Percentiles rank a stretch among this genome's conserved stretches.
Evolutionary conservation across 2,329 filamentous ascomycete species (phyloP).

Genomic region (Coniochaeta prunicola): DNA sequence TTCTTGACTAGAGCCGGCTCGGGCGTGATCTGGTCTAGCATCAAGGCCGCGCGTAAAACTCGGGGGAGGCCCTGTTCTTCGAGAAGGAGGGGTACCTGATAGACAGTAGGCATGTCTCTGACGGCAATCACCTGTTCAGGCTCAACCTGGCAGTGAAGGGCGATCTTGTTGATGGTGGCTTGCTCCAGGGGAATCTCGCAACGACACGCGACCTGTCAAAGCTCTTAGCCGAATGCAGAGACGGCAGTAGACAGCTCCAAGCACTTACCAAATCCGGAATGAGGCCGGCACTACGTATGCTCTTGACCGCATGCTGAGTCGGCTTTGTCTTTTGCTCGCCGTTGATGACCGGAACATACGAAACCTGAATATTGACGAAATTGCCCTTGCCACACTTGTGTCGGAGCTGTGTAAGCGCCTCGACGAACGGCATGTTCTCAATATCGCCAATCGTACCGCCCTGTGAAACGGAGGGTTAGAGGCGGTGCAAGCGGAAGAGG

Average conservation of each 20-base stretch:
- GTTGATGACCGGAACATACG: conserved; percentile 66
- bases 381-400: conserved; percentile 67
- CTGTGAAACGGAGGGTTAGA: background rate
- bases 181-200: conserved; percentile 72
- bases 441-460: conserved; percentile 56
- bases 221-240: conserved; percentile 8
- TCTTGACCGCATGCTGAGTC: conserved; percentile 83
- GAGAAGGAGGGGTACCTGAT: conserved; percentile 91
- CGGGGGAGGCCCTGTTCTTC: conserved; percentile 70
- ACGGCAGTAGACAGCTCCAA: background rate
- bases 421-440: conserved; percentile 80
- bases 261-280: conserved; percentile 57
- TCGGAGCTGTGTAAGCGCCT: conserved; percentile 75
- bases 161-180: conserved; percentile 77
- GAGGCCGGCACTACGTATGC: conserved; percentile 73
- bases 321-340: conserved; percentile 93
- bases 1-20: conserved; percentile 47
- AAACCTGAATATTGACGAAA: conserved; percentile 85
- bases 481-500: background rate
- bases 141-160: conserved; percentile 82
- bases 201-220: conserved; percentile 74
- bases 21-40: conserved; percentile 51
- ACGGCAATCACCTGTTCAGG: conserved; percentile 82
- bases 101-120: conserved; percentile 80
- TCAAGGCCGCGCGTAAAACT: conserved; percentile 58